Evolutionary conservation across 305 asterid genomes (phyloP).

Genomic region (Euphrasia arctica): DNA sequence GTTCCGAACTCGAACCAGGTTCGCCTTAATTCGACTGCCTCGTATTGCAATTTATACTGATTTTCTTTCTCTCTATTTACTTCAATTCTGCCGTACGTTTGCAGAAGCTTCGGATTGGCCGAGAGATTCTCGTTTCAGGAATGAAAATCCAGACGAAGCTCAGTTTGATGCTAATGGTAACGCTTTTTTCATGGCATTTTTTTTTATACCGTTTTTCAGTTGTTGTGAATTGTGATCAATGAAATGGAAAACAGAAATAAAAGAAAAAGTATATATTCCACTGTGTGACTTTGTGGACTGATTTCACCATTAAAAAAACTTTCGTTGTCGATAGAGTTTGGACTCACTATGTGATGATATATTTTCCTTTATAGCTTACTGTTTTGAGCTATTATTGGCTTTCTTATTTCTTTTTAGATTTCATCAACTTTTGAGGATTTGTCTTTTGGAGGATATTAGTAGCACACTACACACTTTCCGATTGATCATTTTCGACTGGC

Average conservation of each 20-base stretch:
- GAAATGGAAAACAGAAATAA: background rate
- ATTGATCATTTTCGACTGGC: slow-evolving; percentile 6
- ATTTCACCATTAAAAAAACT: background rate
- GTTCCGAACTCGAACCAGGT: slow-evolving; percentile 46
- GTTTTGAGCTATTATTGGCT: slow-evolving; percentile 5
- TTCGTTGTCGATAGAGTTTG: background rate
- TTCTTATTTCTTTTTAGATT: slow-evolving; percentile 5
- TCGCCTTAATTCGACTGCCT: background rate
- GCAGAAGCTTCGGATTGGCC: slow-evolving; percentile 49
- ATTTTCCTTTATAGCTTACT: background rate
- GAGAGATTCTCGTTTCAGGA: slow-evolving; percentile 52
- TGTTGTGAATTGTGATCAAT: background rate
- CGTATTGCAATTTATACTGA: background rate
- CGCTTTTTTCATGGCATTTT: slow-evolving; percentile 14
- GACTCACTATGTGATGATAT: slow-evolving; percentile 1
- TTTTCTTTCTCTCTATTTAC: background rate
- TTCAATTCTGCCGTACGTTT: slow-evolving; percentile 9
- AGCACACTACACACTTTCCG: background rate
- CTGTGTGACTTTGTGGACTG: slow-evolving; percentile 12
- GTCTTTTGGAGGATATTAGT: background rate
- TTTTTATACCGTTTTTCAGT: background rate
- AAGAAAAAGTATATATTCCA: background rate
- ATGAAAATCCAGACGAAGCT: slow-evolving; percentile 36
- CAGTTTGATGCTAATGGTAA: slow-evolving; percentile 56
- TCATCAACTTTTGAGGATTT: background rate